These are phyloP conservation scores for Russula sp. DNA, from an alignment of 768 basidiomycete species.

Conservation along the genomic window DNA sequence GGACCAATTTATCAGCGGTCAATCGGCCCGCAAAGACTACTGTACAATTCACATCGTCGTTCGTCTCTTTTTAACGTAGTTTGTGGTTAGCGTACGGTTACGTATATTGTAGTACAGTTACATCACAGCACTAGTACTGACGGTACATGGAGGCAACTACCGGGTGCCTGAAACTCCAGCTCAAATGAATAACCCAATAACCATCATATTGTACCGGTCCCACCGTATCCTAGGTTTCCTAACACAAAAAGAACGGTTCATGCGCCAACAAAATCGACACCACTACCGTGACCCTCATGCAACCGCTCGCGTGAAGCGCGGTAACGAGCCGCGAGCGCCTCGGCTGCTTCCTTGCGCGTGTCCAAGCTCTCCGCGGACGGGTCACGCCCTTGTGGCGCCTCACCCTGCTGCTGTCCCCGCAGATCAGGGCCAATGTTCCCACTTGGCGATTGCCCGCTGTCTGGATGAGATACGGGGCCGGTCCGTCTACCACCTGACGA, in stretches of 20 bases:
- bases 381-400: slow-evolving; percentile 19
- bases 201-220: no score
- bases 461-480: neutral
- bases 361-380: slow-evolving; percentile 28
- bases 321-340: slow-evolving; percentile 27
- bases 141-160: neutral
- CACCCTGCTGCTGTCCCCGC: slow-evolving; percentile 5
- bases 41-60: no score
- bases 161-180: neutral
- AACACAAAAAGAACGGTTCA: neutral
- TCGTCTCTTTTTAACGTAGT: neutral
- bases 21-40: slow-evolving; percentile 2
- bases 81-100: neutral
- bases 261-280: neutral
- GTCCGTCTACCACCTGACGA: slow-evolving; percentile 29
- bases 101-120: neutral
- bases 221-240: neutral
- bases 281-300: slow-evolving; percentile 10
- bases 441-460: slow-evolving; percentile 1
- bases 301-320: slow-evolving; percentile 22
- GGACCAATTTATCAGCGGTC: neutral
- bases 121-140: no score
- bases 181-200: neutral
- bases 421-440: neutral
- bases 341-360: slow-evolving; percentile 26